A percentile compares a stretch with the other conserved stretches of the same genome.
These are phyloP conservation scores for Cyberlindnera maritima DNA, from an alignment of 805 yeast species.

Conservation along the genomic window DNA sequence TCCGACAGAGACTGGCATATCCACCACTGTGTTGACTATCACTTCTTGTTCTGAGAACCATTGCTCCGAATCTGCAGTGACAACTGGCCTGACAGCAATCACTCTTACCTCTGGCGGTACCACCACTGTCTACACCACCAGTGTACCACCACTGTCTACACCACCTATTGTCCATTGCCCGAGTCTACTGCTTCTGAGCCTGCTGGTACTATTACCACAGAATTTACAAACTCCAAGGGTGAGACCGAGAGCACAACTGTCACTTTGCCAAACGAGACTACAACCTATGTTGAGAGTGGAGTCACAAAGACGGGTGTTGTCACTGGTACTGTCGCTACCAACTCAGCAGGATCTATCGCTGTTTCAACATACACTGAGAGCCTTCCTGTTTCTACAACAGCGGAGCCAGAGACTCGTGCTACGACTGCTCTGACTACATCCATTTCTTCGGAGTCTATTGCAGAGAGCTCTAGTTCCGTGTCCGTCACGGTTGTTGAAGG, in stretches of 20 bases:
- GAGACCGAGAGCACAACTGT: background rate
- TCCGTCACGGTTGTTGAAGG: background rate
- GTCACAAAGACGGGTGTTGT: background rate
- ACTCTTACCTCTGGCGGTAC: constrained; percentile 23
- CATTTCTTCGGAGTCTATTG: background rate
- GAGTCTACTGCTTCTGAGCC: background rate
- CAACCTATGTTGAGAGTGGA: background rate
- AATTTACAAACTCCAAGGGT: background rate
- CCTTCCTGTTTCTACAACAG: background rate
- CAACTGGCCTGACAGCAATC: constrained; percentile 9
- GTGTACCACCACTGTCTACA: constrained; percentile 33
- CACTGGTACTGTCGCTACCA: background rate
- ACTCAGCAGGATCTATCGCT: background rate
- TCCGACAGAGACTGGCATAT: background rate
- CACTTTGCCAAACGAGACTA: background rate
- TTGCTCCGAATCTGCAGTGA: constrained; percentile 1
- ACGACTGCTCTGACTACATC: background rate
- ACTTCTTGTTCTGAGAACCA: constrained; percentile 6
- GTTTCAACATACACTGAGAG: background rate
- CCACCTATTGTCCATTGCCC: constrained; percentile 19
- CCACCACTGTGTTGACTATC: constrained; percentile 3
- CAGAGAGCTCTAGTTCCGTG: background rate
- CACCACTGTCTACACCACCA: constrained; percentile 32
- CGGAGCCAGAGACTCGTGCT: background rate
- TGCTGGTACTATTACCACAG: background rate